Conservation (phyloP, 805 yeast species). For the Wickerhamiella bombiphila region DNA sequence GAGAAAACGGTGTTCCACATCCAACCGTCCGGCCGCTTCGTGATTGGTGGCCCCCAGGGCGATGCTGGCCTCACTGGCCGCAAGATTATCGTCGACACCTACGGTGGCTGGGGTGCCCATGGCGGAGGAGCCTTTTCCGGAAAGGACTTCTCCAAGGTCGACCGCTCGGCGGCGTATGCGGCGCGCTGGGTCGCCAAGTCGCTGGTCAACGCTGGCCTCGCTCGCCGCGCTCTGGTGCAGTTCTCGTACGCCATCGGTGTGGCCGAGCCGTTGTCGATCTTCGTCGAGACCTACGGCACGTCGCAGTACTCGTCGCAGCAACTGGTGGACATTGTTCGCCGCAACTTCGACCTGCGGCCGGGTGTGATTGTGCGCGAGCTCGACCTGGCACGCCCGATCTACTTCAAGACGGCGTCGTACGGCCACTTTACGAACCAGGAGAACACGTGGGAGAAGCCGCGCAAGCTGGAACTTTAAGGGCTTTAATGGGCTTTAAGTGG, state of each 20-base stretch:
- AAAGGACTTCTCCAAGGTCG: constrained; percentile 98
- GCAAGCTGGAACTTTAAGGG: constrained; percentile 27
- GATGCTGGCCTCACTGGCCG: constrained; percentile 99
- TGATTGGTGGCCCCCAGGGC: constrained; percentile 99
- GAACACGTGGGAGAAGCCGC: constrained; percentile 98
- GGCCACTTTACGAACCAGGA: constrained; percentile 99
- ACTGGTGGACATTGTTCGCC: constrained; percentile 78
- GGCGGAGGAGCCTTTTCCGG: constrained; percentile 99
- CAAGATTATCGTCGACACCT: constrained; percentile 97
- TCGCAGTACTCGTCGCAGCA: constrained; percentile 78
- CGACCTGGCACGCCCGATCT: constrained; percentile 97
- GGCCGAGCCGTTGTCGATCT: constrained; percentile 96
- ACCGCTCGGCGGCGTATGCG: constrained; percentile 99
- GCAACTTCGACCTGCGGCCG: constrained; percentile 97
- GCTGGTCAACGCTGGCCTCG: constrained; percentile 82
- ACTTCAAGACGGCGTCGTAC: constrained; percentile 96
- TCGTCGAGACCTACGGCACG: constrained; percentile 97
- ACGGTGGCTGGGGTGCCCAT: constrained; percentile 99
- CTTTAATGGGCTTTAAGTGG: no score
- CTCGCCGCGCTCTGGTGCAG: constrained; percentile 95
- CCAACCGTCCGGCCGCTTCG: constrained; percentile 99
- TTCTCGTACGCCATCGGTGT: constrained; percentile 99
- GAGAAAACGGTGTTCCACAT: constrained; percentile 94
- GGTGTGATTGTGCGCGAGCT: constrained; percentile 96
- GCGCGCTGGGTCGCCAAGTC: constrained; percentile 99